phyloP scores from a whole-genome alignment of 345 rosid genomes.

The Kandelia obovata region DNA sequence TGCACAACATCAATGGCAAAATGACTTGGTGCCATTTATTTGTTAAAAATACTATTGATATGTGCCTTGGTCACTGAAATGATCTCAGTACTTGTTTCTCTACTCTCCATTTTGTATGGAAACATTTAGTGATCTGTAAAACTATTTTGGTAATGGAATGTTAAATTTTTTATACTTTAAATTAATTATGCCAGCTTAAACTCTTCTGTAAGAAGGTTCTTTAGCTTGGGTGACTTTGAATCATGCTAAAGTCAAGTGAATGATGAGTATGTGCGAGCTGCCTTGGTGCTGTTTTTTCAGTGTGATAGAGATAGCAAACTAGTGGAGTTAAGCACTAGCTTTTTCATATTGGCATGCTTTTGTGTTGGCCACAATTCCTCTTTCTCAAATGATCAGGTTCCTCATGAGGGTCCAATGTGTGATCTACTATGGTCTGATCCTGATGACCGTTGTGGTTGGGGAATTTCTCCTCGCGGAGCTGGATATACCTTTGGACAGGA shows the following conservation, averaged over 20 bases:
- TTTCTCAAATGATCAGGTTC: constrained; percentile 43
- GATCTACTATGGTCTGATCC: constrained; percentile 81
- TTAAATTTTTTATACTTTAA: not conserved
- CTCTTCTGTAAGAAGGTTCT: no score
- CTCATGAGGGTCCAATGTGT: constrained; percentile 86
- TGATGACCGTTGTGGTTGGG: constrained; percentile 58
- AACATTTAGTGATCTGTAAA: not conserved
- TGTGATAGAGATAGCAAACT: not conserved
- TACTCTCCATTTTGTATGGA: not conserved
- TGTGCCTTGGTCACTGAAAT: not conserved
- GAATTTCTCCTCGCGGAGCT: constrained; percentile 57
- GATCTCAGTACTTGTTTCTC: not conserved
- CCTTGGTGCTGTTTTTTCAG: not conserved
- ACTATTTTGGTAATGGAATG: not conserved
- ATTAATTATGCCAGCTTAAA: not conserved
- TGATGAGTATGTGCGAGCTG: not conserved
- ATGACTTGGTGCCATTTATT: not conserved
- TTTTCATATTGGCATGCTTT: not conserved
- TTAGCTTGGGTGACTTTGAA: no score
- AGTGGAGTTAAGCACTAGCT: not conserved
- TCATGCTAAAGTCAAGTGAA: not conserved
- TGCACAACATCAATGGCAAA: no score
- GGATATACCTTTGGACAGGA: constrained; percentile 64
- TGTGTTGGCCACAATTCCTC: not conserved
- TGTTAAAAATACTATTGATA: not conserved